Evolutionary conservation across 139 green algal species (phyloP).

Genomic region (Spirogloea muscicola): DNA sequence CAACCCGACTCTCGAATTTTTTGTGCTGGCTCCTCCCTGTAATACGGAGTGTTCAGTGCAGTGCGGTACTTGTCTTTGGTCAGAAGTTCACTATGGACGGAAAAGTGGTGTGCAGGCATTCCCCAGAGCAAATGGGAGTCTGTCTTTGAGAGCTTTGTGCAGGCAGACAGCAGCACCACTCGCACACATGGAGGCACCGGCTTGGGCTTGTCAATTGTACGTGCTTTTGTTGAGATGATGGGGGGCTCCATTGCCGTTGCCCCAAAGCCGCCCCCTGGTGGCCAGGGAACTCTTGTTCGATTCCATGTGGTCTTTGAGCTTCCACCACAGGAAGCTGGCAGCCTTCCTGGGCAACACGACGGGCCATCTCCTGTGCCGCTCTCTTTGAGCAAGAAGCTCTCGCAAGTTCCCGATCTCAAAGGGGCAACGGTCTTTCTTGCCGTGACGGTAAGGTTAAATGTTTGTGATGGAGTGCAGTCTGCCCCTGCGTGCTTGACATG

Average conservation of each 20-base stretch:
- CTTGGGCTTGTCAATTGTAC: slow-evolving; percentile 13
- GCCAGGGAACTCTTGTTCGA: too few species aligned
- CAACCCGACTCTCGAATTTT: too few species aligned
- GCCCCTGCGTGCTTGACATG: neutral
- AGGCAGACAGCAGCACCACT: neutral
- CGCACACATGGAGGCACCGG: slow-evolving; percentile 38
- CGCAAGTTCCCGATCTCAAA: too few species aligned
- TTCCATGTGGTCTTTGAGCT: slow-evolving; percentile 24
- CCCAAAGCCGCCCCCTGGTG: too few species aligned
- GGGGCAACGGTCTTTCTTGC: neutral
- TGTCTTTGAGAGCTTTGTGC: slow-evolving; percentile 16
- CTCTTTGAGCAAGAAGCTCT: neutral
- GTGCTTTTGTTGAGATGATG: slow-evolving; percentile 37
- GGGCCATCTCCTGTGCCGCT: neutral
- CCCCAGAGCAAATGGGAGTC: neutral
- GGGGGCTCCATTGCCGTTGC: slow-evolving; percentile 8
- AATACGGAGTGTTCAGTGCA: too few species aligned
- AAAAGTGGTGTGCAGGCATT: too few species aligned
- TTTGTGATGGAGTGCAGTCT: neutral
- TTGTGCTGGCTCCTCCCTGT: too few species aligned
- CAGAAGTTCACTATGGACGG: too few species aligned
- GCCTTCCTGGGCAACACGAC: neutral
- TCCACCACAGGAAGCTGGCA: neutral
- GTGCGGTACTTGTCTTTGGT: too few species aligned
- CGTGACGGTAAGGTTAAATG: neutral